phyloP scores from a whole-genome alignment of 176 grass and related monocot species.

The Rhipidocladum racemiflorum region DNA sequence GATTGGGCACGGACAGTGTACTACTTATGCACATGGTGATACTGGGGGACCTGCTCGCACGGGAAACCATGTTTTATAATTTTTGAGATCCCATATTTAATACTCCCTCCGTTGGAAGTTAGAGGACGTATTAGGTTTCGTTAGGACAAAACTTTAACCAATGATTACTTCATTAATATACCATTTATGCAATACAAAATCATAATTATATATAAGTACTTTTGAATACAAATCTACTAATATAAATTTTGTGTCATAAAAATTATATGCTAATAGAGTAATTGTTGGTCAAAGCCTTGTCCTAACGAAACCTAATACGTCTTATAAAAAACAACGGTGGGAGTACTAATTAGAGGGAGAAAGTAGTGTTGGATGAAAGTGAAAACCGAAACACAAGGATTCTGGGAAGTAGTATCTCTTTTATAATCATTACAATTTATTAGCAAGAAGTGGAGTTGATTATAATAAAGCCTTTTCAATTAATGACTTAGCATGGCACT shows the following conservation, averaged over 20 bases:
- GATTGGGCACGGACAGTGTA: conserved; percentile 42
- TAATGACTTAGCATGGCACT: not conserved
- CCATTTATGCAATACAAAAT: too few species aligned
- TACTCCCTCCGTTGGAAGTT: too few species aligned
- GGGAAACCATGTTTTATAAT: conserved; percentile 27
- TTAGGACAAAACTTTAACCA: too few species aligned
- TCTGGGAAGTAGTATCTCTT: not conserved
- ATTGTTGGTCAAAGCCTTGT: too few species aligned
- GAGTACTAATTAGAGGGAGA: not conserved
- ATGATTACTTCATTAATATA: too few species aligned
- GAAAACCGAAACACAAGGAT: not conserved
- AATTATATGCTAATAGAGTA: too few species aligned
- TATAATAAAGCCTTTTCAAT: not conserved
- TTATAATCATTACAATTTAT: not conserved
- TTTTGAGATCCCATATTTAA: not conserved
- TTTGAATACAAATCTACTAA: too few species aligned
- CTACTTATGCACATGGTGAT: not conserved
- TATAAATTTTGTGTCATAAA: too few species aligned
- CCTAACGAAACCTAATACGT: too few species aligned
- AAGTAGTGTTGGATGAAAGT: conserved; percentile 3
- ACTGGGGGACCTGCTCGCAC: conserved; percentile 22
- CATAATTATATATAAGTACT: too few species aligned
- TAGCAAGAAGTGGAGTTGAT: not conserved
- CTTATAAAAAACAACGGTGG: too few species aligned
- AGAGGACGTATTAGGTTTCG: too few species aligned